phyloP scores from a whole-genome alignment of 148 eudicot species.

The Camellia lanceoleosa region DNA sequence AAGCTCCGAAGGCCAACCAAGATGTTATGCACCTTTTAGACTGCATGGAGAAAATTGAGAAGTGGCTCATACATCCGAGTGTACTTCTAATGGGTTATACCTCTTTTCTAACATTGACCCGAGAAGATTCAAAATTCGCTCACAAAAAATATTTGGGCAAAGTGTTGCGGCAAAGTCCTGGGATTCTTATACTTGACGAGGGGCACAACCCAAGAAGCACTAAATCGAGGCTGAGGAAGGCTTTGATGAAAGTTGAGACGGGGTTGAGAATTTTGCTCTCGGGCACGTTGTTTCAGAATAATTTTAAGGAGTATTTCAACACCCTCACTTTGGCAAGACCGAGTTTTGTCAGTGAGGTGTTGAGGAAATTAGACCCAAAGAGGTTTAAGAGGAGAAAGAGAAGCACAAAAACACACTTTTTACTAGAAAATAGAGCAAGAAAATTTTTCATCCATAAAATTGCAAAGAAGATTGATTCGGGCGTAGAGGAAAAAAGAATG shows the following conservation, averaged over 20 bases:
- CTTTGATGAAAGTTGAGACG: constrained; percentile 80
- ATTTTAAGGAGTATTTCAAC: constrained; percentile 94
- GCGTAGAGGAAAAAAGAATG: constrained; percentile 45
- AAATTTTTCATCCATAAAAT: constrained; percentile 80
- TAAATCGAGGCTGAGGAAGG: constrained; percentile 83
- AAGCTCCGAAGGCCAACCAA: constrained; percentile 59
- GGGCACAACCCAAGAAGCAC: constrained; percentile 98
- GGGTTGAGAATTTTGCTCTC: constrained; percentile 73
- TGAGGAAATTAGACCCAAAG: constrained; percentile 70
- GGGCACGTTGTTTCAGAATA: constrained; percentile 89
- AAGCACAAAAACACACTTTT: constrained; percentile 50
- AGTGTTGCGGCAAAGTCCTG: constrained; percentile 78
- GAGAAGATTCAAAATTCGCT: constrained; percentile 83
- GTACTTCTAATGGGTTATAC: constrained; percentile 98
- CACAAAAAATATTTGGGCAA: constrained; percentile 83
- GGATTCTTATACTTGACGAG: constrained; percentile 81
- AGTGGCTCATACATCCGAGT: constrained; percentile 95
- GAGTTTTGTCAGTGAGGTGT: constrained; percentile 67
- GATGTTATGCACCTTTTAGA: constrained; percentile 91
- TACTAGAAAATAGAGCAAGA: constrained; percentile 81
- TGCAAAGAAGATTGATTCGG: constrained; percentile 65
- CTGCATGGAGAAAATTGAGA: constrained; percentile 85
- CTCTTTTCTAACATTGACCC: constrained; percentile 71
- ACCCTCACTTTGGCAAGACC: constrained; percentile 92
- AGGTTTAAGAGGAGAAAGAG: constrained; percentile 56